Evolutionary conservation across 2,329 filamentous ascomycete genomes (phyloP).

Genomic region (Aureobasidium uvarum): DNA sequence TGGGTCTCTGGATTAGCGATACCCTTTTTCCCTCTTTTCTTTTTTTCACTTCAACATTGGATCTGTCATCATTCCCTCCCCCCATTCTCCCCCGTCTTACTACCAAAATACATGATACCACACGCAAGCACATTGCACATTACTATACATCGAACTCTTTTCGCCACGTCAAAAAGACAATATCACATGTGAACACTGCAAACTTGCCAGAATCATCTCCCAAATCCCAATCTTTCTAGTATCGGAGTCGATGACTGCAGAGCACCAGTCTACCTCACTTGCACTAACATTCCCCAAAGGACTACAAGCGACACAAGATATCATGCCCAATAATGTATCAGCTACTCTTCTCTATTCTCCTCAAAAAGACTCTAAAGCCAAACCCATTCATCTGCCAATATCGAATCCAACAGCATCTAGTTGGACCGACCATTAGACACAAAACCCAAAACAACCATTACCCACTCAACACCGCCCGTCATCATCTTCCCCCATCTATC

Average conservation of each 20-base stretch:
- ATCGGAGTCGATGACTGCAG: not conserved
- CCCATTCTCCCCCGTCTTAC: not conserved
- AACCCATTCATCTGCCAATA: too few relatives aligned
- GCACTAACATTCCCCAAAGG: not conserved
- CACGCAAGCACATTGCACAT: conserved; percentile 8
- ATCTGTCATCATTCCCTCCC: not conserved
- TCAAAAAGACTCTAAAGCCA: too few relatives aligned
- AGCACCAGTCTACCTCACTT: not conserved
- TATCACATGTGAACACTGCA: not conserved
- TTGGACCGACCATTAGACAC: too few relatives aligned
- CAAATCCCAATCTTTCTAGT: too few relatives aligned
- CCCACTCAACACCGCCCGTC: too few relatives aligned
- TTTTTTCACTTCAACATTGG: not conserved
- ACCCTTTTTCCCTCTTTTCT: not conserved
- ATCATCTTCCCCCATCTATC: too few relatives aligned
- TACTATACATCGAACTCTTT: not conserved
- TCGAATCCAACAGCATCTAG: too few relatives aligned
- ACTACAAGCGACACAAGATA: too few relatives aligned
- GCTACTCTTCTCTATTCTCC: too few relatives aligned
- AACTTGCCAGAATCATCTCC: not conserved
- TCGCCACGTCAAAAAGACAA: not conserved
- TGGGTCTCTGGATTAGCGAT: conserved; percentile 24
- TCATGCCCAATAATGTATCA: too few relatives aligned
- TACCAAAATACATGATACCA: conserved; percentile 15
- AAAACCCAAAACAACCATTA: too few relatives aligned